phyloP scores from a whole-genome alignment of 208 protist species.

The Leishmania guyanensis region DNA sequence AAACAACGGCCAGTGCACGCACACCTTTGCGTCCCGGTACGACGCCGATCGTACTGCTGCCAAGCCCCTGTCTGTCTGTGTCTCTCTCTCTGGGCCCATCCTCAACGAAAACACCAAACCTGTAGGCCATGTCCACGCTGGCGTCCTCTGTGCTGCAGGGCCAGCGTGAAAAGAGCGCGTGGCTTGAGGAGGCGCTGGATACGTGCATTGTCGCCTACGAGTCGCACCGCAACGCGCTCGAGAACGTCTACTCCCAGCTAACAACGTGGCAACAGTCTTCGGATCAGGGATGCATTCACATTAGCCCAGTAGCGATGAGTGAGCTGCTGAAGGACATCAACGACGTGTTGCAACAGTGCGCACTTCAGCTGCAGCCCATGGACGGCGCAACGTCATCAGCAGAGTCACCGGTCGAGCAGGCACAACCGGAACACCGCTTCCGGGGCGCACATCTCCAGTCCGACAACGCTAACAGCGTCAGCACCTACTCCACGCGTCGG shows the following conservation, averaged over 20 bases:
- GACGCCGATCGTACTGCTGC: no score
- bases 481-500: background rate
- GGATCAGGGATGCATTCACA: slow-evolving; percentile 29
- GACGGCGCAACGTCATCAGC: background rate
- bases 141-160: background rate
- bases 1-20: background rate
- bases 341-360: slow-evolving; percentile 36
- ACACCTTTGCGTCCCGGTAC: background rate
- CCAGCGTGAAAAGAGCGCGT: slow-evolving; percentile 19
- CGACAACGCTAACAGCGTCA: background rate
- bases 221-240: slow-evolving; percentile 47
- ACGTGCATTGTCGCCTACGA: slow-evolving; percentile 45
- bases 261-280: slow-evolving; percentile 26
- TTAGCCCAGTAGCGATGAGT: slow-evolving; percentile 16
- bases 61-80: background rate
- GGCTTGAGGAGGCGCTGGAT: slow-evolving; percentile 45
- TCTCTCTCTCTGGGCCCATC: background rate
- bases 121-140: background rate
- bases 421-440: background rate
- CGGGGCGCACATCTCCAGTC: background rate
- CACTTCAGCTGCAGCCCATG: slow-evolving; percentile 34
- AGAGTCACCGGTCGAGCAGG: background rate
- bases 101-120: background rate
- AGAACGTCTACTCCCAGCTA: slow-evolving; percentile 39
- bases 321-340: slow-evolving; percentile 40